These are phyloP conservation scores for Lepraria neglecta DNA, from an alignment of 495 filamentous ascomycete genomes.

Conservation along the genomic window DNA sequence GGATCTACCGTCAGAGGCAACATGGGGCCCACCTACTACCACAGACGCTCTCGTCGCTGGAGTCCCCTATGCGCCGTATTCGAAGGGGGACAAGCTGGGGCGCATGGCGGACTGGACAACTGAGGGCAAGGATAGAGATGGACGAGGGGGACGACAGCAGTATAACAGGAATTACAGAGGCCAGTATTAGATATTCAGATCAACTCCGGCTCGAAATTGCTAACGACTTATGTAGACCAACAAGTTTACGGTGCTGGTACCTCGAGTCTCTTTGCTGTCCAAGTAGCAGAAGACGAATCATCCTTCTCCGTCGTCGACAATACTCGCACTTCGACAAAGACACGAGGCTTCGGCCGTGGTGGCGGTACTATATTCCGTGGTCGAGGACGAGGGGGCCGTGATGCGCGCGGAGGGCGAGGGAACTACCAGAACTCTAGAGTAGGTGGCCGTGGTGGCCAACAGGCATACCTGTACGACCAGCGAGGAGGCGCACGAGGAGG, in stretches of 20 bases:
- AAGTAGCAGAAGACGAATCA: slow-evolving; percentile 89
- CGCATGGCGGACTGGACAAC: slow-evolving; percentile 98
- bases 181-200: slow-evolving; percentile 35
- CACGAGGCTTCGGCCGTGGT: slow-evolving; percentile 76
- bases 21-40: slow-evolving; percentile 79
- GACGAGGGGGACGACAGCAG: slow-evolving; percentile 70
- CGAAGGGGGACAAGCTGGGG: slow-evolving; percentile 96
- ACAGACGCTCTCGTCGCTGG: slow-evolving; percentile 82
- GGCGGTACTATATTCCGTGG: slow-evolving; percentile 84
- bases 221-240: slow-evolving; percentile 57
- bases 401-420: slow-evolving; percentile 51
- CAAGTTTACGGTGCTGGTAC: slow-evolving; percentile 93
- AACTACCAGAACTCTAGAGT: slow-evolving; percentile 58
- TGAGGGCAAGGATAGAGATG: slow-evolving; percentile 82
- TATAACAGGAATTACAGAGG: slow-evolving; percentile 92
- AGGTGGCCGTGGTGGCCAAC: slow-evolving; percentile 54
- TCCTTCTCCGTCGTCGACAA: slow-evolving; percentile 98
- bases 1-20: slow-evolving; percentile 56
- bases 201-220: not conserved
- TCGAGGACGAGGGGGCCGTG: slow-evolving; percentile 63
- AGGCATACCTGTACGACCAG: slow-evolving; percentile 59
- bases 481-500: slow-evolving; percentile 45
- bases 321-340: slow-evolving; percentile 73
- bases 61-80: slow-evolving; percentile 94
- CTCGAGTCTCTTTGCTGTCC: slow-evolving; percentile 78